Evolutionary conservation across 192 early-diverging fungal species (phyloP), one percentile per base, ranked within the genome.

Genomic region (Podila epicladia): DNA sequence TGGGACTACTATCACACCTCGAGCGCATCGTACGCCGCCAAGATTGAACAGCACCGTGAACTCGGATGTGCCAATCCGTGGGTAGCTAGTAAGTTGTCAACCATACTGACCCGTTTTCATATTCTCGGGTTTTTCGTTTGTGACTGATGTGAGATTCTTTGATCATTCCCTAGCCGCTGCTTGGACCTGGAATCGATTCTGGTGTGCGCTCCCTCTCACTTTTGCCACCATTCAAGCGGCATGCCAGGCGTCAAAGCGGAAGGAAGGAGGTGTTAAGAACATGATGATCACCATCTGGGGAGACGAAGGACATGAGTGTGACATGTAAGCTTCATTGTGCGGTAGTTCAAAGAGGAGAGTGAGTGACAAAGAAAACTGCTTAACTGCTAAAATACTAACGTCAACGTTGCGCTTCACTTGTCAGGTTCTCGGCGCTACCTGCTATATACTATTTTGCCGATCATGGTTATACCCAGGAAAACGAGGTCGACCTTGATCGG

Each of bases 241-340:
- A 45, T 84, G 94, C 48, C 71, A 85, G 20, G 93, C 94, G 20
- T 87, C 91, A 24, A 96, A 93, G 71, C 73, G 74, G 20, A 82
- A 82, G 0, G 70, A 72, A 13, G 77, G 83, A 41, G 85, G 89
- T 17, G 92, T 95, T 28, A 67, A 82, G 28, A 94, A 95, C 74
- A 87, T 90, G 26, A 94, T 96, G 86, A 91, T 95, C 53, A 96
- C 94, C 1, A 89, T 92, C 19, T 96, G 95, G 95, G 95, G 95
- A 26, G 95, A 96, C 75, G 95, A 96, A 67, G 95, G 94, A 49
- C 95, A 96, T 82, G 95, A 96, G 83, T 96, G 92, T 75, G 95
- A 95, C 74, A 89, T 95, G 80, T 79, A 85, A 53, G 73, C 50
- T 45, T 12, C 41, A 17, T 45, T 45, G 2, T 15, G 41, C 17